Evolutionary conservation across 2,329 filamentous ascomycete genomes (phyloP), one percentile per base, ranked within the genome.

Genomic region (Penicillium fuscoglaucum): DNA sequence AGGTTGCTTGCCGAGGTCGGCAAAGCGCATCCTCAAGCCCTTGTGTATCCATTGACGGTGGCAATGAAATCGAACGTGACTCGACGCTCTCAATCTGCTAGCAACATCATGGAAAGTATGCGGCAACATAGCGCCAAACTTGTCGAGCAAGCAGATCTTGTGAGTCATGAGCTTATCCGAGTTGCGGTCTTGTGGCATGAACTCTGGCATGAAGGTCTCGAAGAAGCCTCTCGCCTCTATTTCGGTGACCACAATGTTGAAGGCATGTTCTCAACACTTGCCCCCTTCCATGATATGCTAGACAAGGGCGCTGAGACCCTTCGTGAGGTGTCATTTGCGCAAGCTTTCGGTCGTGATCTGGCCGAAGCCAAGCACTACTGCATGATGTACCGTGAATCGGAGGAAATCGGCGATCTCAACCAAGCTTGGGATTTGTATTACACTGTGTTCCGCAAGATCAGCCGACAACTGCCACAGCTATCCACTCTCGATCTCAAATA

Each of bases 361-460:
- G 89, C 91, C 59, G 96, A 99, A 76, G 96, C 95, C 9, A 89
- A 91, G 60, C 93, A 98, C 66, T 99, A 95, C 89, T 99, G 95
- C 74, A 88, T 90, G 61, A 90, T 96, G 53, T 99, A 96, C 77
- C 89, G 91, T 68, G 86, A 87, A 41, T 95, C 90, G n/a, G 84
- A 88, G 51, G 95, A 99, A 70, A 87, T 95, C 60, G 93, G 91
- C 48, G 96, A 99, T 73, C 85, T 99, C 46, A 99, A 98, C 71
- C 92, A 96, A 76, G 95, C 95, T 7, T 99, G 95, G 95, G 96
- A 99, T 76, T 84, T 99, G 15, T 99, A 99, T 77, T 99, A 99
- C 76, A 92, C 96, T 65, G 95, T 98, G 0, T 99, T 99, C 86
- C 87, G 93, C 61, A 90, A 96, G 72, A 98, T 99, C 72, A 90